These are phyloP conservation scores for Cercospora citrullina DNA, from an alignment of 2,329 filamentous ascomycete species.

Conservation along the genomic window DNA sequence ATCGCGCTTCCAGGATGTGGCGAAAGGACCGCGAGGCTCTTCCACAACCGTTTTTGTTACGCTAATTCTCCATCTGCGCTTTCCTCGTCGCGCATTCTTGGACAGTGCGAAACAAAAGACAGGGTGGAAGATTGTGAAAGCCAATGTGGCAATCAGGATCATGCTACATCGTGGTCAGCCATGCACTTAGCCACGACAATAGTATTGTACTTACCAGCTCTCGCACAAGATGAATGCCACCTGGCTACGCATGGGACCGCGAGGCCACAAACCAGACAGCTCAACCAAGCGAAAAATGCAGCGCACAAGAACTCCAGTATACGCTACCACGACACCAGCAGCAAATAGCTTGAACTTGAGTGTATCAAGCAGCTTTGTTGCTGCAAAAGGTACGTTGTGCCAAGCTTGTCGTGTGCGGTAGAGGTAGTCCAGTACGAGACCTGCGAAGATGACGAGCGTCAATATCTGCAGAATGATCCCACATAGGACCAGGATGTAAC, in stretches of 20 bases:
- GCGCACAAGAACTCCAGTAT: slow-evolving; percentile 2
- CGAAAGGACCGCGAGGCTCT: neutral
- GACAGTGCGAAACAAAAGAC: slow-evolving; percentile 10
- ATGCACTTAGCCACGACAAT: neutral
- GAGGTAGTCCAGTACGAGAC: slow-evolving; percentile 10
- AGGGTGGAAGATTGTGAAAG: slow-evolving; percentile 13
- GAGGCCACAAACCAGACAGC: slow-evolving; percentile 4
- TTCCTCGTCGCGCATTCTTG: neutral
- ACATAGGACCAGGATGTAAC: slow-evolving; percentile 1
- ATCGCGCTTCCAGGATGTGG: neutral
- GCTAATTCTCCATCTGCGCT: neutral
- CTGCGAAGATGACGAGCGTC: slow-evolving; percentile 8
- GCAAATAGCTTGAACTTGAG: slow-evolving; percentile 13
- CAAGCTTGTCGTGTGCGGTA: slow-evolving; percentile 11
- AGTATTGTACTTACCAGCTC: slow-evolving; percentile 5
- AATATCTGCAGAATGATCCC: slow-evolving; percentile 5
- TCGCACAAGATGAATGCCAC: slow-evolving; percentile 8
- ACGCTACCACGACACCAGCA: slow-evolving; percentile 6
- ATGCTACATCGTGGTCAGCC: neutral
- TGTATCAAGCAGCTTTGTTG: slow-evolving; percentile 12
- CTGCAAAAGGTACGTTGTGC: slow-evolving; percentile 12
- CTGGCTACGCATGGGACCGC: slow-evolving; percentile 4
- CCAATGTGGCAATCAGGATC: slow-evolving; percentile 5
- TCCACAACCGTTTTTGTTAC: neutral
- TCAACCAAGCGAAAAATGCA: slow-evolving; percentile 4